Base-by-base conservation (phyloP, 2,329 filamentous ascomycete genomes). In the Simplicillium aogashimaense region DNA sequence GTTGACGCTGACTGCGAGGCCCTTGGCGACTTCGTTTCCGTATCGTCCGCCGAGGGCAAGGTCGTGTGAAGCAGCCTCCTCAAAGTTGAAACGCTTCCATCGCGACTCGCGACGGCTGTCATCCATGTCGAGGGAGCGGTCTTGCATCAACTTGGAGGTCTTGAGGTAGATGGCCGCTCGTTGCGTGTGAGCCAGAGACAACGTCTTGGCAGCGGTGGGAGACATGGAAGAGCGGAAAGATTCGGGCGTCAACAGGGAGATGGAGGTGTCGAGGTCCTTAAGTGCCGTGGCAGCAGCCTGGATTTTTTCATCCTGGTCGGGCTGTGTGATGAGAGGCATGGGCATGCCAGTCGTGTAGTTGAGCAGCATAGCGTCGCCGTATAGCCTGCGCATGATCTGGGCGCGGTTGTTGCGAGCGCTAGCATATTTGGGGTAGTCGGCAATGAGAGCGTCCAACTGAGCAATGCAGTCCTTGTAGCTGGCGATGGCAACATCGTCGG, bases 341-440 rank as follows among this genome's bases (percentile, higher is more conserved):
- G 60, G 52, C 37, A 53, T 59, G 35, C 57, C 56, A 0, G 54
- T 53, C 12, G 59, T 60, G 17, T 61, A 54, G 17, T 56, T 50
- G 29, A 78, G 56, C 16, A 81, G 59, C 53, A 79, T 65, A 3
- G 65, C 61, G 52, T 83, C 78, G 10, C 79, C 80, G 46, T 81
- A 78, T 41, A 78, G 59, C 36, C 81, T 65, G 16, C 81, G 65
- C 25, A 73, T 50, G 8, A 81, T 70, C 56, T 89, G 85, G 3
- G 81, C 84, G 37, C 83, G 72, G 58, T 90, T 89, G 55, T 87
- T 83, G 43, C 77, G 73, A 6, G 78, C 81, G 46, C 81, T 85
- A 16, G 83, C 82, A 57, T 89, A 89, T 28, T 64, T 59, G 3
- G 83, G 81, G 39, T 76, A 56, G 17, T 72, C 59, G 3, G 63